phyloP scores from a whole-genome alignment of 345 rosid species.

The Sonneratia caseolaris region DNA sequence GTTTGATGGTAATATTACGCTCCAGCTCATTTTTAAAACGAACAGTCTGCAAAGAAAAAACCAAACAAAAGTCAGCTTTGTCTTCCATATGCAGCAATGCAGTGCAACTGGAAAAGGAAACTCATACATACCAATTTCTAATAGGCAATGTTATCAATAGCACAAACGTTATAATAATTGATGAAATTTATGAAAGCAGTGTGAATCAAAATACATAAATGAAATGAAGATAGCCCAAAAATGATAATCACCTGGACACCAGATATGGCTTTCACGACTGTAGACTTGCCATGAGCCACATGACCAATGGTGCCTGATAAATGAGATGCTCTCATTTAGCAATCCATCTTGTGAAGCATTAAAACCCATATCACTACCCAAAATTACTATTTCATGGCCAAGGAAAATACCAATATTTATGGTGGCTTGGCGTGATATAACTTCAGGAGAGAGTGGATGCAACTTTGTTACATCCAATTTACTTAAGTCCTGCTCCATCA shows the following conservation, averaged over 20 bases:
- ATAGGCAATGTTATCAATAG: background rate
- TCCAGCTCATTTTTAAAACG: constrained; percentile 93
- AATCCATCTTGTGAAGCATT: too few relatives aligned
- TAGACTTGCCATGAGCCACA: constrained; percentile 97
- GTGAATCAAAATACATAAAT: background rate
- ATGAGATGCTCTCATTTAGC: background rate
- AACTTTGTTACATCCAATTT: constrained; percentile 71
- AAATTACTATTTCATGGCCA: background rate
- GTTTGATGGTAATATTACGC: constrained; percentile 93
- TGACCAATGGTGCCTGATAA: constrained; percentile 83
- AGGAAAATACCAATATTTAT: constrained; percentile 61
- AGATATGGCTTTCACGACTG: constrained; percentile 94
- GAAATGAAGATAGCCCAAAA: background rate
- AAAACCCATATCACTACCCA: background rate
- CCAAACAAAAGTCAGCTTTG: background rate
- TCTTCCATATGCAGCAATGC: background rate
- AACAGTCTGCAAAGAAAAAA: constrained; percentile 54
- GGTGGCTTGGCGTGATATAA: constrained; percentile 93
- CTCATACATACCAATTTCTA: background rate
- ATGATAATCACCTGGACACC: constrained; percentile 68
- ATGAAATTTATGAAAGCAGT: background rate
- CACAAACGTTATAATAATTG: too few relatives aligned
- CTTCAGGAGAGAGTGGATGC: constrained; percentile 97
- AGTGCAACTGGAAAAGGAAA: background rate
- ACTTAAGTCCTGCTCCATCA: constrained; percentile 85